Conservation (phyloP, 257 asterid species). For the Galeopsis tetrahit region DNA sequence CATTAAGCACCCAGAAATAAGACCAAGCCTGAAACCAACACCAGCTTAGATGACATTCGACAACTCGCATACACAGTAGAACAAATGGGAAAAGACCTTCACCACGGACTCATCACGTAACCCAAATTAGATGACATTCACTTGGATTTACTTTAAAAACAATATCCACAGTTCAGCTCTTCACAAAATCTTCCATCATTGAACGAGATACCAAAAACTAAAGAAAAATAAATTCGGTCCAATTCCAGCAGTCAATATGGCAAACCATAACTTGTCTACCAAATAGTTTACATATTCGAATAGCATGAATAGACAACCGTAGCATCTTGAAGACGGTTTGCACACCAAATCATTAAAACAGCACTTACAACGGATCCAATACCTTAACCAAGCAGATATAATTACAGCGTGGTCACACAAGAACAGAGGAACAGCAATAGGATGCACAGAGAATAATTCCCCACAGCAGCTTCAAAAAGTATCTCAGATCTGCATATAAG, state of each 20-base stretch:
- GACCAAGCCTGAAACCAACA: too few relatives aligned
- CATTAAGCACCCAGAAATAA: too few relatives aligned
- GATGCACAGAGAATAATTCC: neutral
- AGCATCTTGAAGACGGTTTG: neutral
- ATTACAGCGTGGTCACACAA: neutral
- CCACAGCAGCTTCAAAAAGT: too few relatives aligned
- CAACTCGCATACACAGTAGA: neutral
- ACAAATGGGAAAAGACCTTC: neutral
- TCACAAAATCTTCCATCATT: neutral
- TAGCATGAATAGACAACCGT: neutral
- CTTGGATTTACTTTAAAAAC: neutral
- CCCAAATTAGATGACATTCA: neutral
- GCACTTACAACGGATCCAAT: neutral
- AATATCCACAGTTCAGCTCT: neutral
- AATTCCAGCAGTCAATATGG: neutral
- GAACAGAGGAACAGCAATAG: neutral
- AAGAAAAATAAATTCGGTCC: neutral
- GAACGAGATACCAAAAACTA: neutral
- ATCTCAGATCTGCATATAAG: too few relatives aligned
- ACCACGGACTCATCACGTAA: neutral
- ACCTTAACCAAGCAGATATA: neutral
- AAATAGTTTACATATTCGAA: neutral
- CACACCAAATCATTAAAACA: neutral
- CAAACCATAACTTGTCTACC: neutral
- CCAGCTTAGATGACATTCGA: too few relatives aligned